Evolutionary conservation across 2,329 filamentous ascomycete species (phyloP), one percentile per base, ranked within the genome.

Genomic region (Chaetomiaceae sp.): DNA sequence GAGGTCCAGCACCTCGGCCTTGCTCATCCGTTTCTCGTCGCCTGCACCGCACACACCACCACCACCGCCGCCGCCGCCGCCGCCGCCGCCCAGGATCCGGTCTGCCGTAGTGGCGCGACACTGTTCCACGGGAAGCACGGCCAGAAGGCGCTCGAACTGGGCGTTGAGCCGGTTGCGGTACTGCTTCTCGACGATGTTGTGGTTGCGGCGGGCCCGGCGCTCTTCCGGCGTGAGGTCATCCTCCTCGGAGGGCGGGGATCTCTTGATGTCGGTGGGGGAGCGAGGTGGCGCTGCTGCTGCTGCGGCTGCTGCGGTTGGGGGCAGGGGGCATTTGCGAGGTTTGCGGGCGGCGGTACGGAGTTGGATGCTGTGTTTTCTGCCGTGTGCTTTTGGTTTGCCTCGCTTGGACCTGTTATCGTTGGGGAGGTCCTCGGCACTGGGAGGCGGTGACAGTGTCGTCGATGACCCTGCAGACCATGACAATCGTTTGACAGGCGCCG

Each of bases 1-100:
- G 54, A 70, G 58, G 32, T 71, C 69, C 16, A 71, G 49, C 13
- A 71, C 68, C 53, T 71, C 68, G 13, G 65, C 67, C 55, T 71
- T 71, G 62, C 68, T 71, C 27, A 68, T 60, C 10, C 65, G 61
- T 33, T 36, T 66, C 62, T 58, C 58, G 11, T 51, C 57, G 16
- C 40, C n/a, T n/a, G n/a, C n/a, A n/a, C n/a, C n/a, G n/a, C n/a
- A n/a, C n/a, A n/a, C n/a, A n/a, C n/a, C 25, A 9, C 25, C 25
- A 9, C 25, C 25, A 9, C 25, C 25, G 25, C 25, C 21, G 5
- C 4, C 23, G 51, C 47, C 54, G 47, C 29, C 29, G 16, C 41
- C 47, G 10, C 30, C 43, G 3, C 7, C 16, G 18, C 23, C 37
- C 16, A 32, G 44, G 20, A n/a, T 16, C 18, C n/a, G 40, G 9